phyloP scores from a whole-genome alignment of 805 yeast species.

The Isabelozyma heimii region DNA sequence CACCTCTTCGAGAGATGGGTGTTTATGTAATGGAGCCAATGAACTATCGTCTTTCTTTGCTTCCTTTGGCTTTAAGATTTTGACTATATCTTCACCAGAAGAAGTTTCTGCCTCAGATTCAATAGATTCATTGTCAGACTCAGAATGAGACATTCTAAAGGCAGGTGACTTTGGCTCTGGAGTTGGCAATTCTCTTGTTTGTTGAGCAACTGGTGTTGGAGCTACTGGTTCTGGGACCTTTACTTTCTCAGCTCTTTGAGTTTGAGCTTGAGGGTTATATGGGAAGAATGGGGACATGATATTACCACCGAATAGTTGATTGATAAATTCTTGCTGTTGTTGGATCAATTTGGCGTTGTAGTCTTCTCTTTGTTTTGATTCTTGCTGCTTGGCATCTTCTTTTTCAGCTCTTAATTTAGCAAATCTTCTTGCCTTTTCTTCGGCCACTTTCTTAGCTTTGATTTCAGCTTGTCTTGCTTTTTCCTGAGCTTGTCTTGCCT shows the following conservation, averaged over 20 bases:
- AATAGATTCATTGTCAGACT: slow-evolving; percentile 16
- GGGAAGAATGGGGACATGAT: slow-evolving; percentile 1
- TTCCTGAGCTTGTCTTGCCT: slow-evolving; percentile 5
- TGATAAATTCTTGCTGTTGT: slow-evolving; percentile 25
- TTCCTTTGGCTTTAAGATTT: slow-evolving; percentile 2
- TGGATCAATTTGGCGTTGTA: slow-evolving; percentile 5
- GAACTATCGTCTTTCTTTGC: not conserved
- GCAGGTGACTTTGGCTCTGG: slow-evolving; percentile 3
- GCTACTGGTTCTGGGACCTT: not conserved
- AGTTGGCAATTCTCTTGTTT: not conserved
- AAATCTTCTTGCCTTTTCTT: slow-evolving; percentile 4
- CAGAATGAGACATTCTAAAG: not conserved
- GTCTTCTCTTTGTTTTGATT: slow-evolving; percentile 6
- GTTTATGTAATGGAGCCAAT: slow-evolving; percentile 13
- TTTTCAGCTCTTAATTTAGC: slow-evolving; percentile 1
- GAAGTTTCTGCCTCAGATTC: slow-evolving; percentile 11
- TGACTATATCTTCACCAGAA: not conserved
- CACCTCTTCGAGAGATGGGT: slow-evolving; percentile 30
- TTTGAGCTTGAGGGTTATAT: slow-evolving; percentile 2
- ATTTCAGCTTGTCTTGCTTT: slow-evolving; percentile 7
- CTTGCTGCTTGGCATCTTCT: slow-evolving; percentile 1
- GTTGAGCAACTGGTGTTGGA: not conserved
- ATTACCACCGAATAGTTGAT: slow-evolving; percentile 15
- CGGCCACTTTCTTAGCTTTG: slow-evolving; percentile 5
- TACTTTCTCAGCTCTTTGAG: not conserved